Conservation (phyloP, 176 grass and related monocot genomes). For the Triticum urartu region DNA sequence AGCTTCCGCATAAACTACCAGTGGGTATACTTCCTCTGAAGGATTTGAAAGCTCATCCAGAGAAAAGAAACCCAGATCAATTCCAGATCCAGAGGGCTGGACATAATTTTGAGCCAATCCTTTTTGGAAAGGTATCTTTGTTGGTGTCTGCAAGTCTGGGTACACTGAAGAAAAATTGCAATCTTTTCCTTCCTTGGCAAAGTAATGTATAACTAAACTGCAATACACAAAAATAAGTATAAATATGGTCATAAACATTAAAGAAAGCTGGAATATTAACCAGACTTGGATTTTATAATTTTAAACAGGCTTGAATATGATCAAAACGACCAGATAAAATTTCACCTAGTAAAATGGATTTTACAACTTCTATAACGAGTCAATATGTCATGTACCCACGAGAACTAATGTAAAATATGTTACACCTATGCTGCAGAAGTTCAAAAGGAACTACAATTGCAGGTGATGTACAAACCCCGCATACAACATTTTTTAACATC, state of each 20-base stretch:
- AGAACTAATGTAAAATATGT: not conserved
- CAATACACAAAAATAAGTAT: conserved; percentile 20
- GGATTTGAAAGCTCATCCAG: conserved; percentile 81
- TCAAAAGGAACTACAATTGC: not conserved
- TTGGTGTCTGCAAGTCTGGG: conserved; percentile 46
- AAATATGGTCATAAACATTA: not conserved
- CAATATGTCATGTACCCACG: not conserved
- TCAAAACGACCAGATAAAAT: not conserved
- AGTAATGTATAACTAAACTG: conserved; percentile 86
- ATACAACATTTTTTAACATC: too few relatives aligned
- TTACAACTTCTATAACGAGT: not conserved
- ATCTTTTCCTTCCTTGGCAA: conserved; percentile 78
- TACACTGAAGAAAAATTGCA: conserved; percentile 56
- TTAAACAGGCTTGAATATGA: not conserved
- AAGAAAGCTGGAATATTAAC: not conserved
- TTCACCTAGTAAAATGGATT: not conserved
- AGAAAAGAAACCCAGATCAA: conserved; percentile 95
- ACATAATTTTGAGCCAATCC: conserved; percentile 71
- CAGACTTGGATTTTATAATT: not conserved
- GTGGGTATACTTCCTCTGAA: conserved; percentile 52
- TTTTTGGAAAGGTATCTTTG: conserved; percentile 68
- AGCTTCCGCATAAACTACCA: conserved; percentile 84
- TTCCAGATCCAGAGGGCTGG: conserved; percentile 70
- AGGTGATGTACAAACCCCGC: not conserved
- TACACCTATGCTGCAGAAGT: not conserved